Conservation (phyloP, 2,329 filamentous ascomycete genomes). For the Botrytis pseudocinerea region DNA sequence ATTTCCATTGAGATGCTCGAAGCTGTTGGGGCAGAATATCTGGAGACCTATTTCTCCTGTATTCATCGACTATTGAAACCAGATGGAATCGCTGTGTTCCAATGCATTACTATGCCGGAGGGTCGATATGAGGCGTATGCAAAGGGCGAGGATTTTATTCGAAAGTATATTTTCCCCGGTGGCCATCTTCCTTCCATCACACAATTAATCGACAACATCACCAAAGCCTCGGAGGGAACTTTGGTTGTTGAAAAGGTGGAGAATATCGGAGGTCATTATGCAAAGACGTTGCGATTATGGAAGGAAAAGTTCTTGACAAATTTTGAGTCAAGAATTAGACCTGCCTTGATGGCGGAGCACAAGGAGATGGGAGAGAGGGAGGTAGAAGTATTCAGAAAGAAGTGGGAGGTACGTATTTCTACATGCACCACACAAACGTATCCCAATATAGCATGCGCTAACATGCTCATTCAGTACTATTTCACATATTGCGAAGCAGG, state of each 20-base stretch:
- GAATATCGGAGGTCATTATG: conserved; percentile 74
- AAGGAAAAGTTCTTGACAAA: conserved; percentile 63
- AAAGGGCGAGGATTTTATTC: conserved; percentile 70
- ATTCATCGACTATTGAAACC: conserved; percentile 65
- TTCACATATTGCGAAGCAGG: conserved; percentile 75
- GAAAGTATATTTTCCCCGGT: conserved; percentile 77
- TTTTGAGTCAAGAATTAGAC: conserved; percentile 61
- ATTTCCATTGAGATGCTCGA: conserved; percentile 79
- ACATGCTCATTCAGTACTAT: conserved; percentile 58
- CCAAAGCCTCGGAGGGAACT: conserved; percentile 58
- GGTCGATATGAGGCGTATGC: conserved; percentile 65
- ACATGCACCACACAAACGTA: background rate
- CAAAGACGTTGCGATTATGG: conserved; percentile 69
- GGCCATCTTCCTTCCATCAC: conserved; percentile 61
- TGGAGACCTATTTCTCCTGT: conserved; percentile 66
- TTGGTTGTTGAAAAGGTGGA: conserved; percentile 67
- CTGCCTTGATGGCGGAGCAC: conserved; percentile 60
- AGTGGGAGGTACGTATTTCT: conserved; percentile 61
- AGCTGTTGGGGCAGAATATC: conserved; percentile 67
- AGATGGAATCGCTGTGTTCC: conserved; percentile 68
- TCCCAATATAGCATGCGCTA: conserved; percentile 23
- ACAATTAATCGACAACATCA: conserved; percentile 61
- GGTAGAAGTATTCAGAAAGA: conserved; percentile 66
- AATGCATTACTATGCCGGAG: conserved; percentile 78
- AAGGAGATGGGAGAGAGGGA: conserved; percentile 59